A percentile compares a stretch with the other conserved stretches of the same genome.
phyloP scores from a whole-genome alignment of 352 stramenopile genomes.

The Globisporangium polare region DNA sequence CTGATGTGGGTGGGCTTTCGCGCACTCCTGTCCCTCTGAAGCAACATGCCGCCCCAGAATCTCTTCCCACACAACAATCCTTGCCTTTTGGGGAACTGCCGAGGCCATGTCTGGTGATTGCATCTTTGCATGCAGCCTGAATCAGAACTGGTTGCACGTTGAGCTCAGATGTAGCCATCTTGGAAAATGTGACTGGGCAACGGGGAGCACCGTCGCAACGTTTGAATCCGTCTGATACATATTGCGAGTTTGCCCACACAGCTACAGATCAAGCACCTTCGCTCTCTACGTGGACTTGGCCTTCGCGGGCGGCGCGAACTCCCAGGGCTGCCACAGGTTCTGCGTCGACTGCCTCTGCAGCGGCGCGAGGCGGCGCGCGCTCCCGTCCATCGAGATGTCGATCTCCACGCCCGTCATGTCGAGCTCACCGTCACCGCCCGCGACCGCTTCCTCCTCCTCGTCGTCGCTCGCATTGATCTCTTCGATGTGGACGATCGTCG shows the following conservation, averaged over 20 bases:
- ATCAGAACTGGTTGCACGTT: too few relatives aligned
- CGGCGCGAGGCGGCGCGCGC: conserved; percentile 8
- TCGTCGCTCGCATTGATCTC: conserved; percentile 13
- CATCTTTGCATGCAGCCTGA: too few relatives aligned
- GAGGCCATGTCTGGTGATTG: too few relatives aligned
- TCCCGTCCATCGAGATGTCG: conserved; percentile 10
- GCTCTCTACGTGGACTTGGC: background rate
- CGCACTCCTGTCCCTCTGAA: too few relatives aligned
- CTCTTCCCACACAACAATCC: too few relatives aligned
- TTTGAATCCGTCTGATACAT: background rate
- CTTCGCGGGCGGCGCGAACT: conserved; percentile 16
- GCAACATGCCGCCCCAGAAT: too few relatives aligned
- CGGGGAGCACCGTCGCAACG: too few relatives aligned
- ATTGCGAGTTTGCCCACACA: background rate
- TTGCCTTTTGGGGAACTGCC: too few relatives aligned
- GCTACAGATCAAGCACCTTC: background rate
- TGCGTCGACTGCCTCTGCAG: conserved; percentile 9
- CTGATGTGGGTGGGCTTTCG: too few relatives aligned
- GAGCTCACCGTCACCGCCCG: background rate
- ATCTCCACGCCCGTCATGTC: conserved; percentile 20
- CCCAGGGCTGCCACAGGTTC: conserved; percentile 20
- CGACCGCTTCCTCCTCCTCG: background rate
- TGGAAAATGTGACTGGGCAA: too few relatives aligned
- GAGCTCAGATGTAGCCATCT: too few relatives aligned
- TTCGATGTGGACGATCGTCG: conserved; percentile 10